Conservation (phyloP, 2,329 filamentous ascomycete genomes). For the Cladosporium sp. region DNA sequence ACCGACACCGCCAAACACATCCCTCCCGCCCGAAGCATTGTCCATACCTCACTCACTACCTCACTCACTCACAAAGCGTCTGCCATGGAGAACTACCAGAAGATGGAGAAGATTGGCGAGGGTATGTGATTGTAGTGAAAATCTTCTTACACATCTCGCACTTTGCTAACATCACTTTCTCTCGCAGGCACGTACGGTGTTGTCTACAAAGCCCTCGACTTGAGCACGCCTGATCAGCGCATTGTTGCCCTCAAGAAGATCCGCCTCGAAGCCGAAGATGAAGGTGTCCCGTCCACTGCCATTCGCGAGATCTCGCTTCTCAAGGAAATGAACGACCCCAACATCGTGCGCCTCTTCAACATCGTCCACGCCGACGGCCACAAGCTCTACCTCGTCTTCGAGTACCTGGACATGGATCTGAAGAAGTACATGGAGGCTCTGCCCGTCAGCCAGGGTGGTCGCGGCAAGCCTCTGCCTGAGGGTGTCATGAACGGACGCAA, state of each 20-base stretch:
- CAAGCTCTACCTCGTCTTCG: slow-evolving; percentile 90
- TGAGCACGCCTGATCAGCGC: slow-evolving; percentile 71
- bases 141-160: background rate
- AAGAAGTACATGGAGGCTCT: slow-evolving; percentile 97
- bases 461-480: slow-evolving; percentile 81
- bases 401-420: slow-evolving; percentile 86
- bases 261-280: slow-evolving; percentile 89
- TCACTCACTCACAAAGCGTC: background rate
- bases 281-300: slow-evolving; percentile 87
- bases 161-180: background rate
- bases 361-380: slow-evolving; percentile 94
- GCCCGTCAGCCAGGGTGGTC: slow-evolving; percentile 78
- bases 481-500: slow-evolving; percentile 60
- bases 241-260: slow-evolving; percentile 96
- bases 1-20: background rate
- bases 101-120: slow-evolving; percentile 95
- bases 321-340: slow-evolving; percentile 91
- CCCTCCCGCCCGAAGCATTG: slow-evolving; percentile 1
- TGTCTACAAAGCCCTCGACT: slow-evolving; percentile 90
- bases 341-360: slow-evolving; percentile 84
- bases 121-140: slow-evolving; percentile 55
- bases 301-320: slow-evolving; percentile 92
- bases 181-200: slow-evolving; percentile 83
- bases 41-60: background rate
- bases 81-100: slow-evolving; percentile 91